These are phyloP conservation scores for Fusarium sp. DNA, from an alignment of 2,329 filamentous ascomycete species.

Conservation along the genomic window DNA sequence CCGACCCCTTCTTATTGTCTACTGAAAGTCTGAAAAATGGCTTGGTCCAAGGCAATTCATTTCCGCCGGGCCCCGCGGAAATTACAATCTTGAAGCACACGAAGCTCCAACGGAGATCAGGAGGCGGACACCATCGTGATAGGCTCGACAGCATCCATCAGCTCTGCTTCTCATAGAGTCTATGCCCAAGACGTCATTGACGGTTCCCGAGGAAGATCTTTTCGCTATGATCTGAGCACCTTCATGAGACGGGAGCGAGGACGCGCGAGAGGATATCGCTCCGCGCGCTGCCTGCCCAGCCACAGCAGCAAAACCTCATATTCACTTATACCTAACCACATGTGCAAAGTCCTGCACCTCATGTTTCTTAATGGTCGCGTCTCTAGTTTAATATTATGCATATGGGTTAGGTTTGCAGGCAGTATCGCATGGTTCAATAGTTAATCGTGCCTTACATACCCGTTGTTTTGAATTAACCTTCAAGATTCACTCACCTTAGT, in stretches of 20 bases:
- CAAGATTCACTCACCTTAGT: neutral
- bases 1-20: too few species aligned
- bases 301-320: fast-evolving
- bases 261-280: neutral
- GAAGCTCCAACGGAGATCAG: neutral
- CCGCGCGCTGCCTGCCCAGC: too few species aligned
- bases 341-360: neutral
- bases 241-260: too few species aligned
- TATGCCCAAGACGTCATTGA: fast-evolving
- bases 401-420: neutral
- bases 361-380: fast-evolving
- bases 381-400: neutral
- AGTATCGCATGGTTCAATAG: neutral
- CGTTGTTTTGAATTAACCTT: neutral
- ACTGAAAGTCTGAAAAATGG: neutral
- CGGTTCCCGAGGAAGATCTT: neutral
- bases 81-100: neutral
- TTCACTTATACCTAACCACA: neutral
- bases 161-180: neutral
- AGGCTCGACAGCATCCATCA: neutral
- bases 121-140: neutral
- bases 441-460: neutral
- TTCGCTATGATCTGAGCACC: neutral
- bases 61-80: fast-evolving
- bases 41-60: neutral